phyloP scores from a whole-genome alignment of 306 rosid species.

The Gleditsia sinensis region DNA sequence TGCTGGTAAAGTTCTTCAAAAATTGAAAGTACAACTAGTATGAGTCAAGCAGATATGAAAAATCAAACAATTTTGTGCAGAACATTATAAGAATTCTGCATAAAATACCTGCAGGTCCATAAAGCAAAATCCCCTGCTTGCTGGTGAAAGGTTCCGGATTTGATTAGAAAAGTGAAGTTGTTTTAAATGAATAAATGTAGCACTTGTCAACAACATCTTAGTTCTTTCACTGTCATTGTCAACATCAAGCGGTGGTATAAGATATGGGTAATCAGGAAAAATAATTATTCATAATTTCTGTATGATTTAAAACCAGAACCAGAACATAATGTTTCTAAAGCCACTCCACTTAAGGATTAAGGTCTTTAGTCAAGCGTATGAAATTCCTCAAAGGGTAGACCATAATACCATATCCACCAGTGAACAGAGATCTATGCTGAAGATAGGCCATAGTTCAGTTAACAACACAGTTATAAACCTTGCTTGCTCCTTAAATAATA shows the following conservation, averaged over 20 bases:
- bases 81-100: background rate
- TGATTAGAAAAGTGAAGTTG: constrained; percentile 72
- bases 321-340: background rate
- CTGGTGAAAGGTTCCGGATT: constrained; percentile 87
- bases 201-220: constrained; percentile 65
- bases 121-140: constrained; percentile 83
- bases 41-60: constrained; percentile 25
- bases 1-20: constrained; percentile 80
- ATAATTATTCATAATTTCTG: background rate
- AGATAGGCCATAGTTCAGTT: background rate
- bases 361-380: background rate
- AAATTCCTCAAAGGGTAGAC: constrained; percentile 15
- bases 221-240: constrained; percentile 66
- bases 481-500: background rate
- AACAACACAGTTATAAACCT: constrained; percentile 6
- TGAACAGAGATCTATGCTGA: constrained; percentile 8
- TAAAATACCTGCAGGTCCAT: constrained; percentile 80
- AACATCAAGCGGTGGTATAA: constrained; percentile 17
- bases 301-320: background rate
- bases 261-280: constrained; percentile 8
- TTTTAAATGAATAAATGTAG: constrained; percentile 79
- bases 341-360: background rate
- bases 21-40: constrained; percentile 10
- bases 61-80: background rate
- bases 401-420: constrained; percentile 22